phyloP scores from a whole-genome alignment of 2,329 filamentous ascomycete species.

The Fusarium sp. region DNA sequence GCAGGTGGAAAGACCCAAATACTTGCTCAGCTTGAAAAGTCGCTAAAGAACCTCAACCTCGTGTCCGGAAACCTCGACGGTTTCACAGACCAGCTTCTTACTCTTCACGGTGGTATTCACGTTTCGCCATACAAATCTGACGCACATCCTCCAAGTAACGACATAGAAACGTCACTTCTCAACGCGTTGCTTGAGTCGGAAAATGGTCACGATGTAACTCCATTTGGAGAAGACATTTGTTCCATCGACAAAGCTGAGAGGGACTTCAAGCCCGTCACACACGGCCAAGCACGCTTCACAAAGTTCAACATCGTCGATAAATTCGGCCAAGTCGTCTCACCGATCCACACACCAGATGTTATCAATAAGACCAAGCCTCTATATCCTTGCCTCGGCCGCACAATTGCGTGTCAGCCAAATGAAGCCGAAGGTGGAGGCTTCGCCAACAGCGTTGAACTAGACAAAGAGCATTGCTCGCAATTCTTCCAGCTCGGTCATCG shows the following conservation, averaged over 20 bases:
- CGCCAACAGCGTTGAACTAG: not conserved
- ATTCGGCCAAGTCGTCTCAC: not conserved
- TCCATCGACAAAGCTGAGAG: not conserved
- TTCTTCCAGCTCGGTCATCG: not conserved
- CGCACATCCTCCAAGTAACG: not conserved
- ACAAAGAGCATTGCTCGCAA: not conserved
- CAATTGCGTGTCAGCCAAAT: not conserved
- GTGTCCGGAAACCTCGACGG: not conserved
- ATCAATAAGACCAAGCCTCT: not conserved
- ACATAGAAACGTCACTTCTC: not conserved
- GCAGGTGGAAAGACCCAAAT: not conserved
- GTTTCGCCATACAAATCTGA: not conserved
- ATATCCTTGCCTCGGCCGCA: not conserved
- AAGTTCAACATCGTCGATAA: not conserved
- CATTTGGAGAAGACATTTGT: not conserved
- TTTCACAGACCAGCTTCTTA: not conserved
- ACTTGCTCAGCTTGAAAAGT: not conserved
- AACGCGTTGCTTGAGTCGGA: accelerated
- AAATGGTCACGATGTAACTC: not conserved
- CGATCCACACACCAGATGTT: not conserved
- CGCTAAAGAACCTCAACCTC: not conserved
- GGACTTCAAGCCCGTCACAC: not conserved
- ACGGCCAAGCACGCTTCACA: not conserved
- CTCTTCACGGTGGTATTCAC: not conserved
- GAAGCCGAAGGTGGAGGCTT: not conserved